A percentile compares a stretch with the other conserved stretches of the same genome.
Evolutionary conservation across 345 rosid species (phyloP).

Genomic region (Salix purpurea): DNA sequence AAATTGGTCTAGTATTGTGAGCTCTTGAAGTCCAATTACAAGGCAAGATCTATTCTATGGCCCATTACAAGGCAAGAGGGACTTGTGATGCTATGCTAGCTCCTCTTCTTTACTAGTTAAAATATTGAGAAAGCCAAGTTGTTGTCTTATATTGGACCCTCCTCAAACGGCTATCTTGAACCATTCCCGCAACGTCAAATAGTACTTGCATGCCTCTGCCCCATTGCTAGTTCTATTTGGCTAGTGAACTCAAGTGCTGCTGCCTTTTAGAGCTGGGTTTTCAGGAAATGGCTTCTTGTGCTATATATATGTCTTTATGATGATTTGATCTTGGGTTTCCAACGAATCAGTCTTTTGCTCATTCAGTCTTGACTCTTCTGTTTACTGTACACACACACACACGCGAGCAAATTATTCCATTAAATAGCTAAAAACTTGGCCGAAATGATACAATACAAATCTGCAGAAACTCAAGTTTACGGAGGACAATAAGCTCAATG

Average conservation of each 20-base stretch:
- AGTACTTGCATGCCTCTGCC: not conserved
- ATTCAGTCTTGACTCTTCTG: not conserved
- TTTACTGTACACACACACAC: fast-evolving
- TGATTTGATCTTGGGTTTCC: not conserved
- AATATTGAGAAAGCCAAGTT: too few species aligned
- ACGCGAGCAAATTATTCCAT: not conserved
- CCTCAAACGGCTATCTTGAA: not conserved
- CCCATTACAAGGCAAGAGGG: not conserved
- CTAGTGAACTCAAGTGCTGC: not conserved
- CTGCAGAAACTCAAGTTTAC: not conserved
- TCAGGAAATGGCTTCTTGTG: not conserved
- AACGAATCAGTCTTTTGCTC: not conserved
- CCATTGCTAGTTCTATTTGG: not conserved
- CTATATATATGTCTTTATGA: not conserved
- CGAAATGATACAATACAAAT: not conserved
- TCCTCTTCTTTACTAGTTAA: too few species aligned
- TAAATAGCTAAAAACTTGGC: not conserved
- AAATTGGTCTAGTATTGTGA: too few species aligned
- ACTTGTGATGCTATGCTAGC: not conserved
- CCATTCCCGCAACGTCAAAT: too few species aligned
- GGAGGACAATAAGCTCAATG: not conserved
- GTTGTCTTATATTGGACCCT: not conserved
- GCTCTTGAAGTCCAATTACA: not conserved
- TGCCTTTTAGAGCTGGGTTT: too few species aligned
- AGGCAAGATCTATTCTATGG: not conserved